A percentile compares a stretch with the other conserved stretches of the same genome.
Conservation (phyloP, 345 rosid species). For the Camelina hispida region DNA sequence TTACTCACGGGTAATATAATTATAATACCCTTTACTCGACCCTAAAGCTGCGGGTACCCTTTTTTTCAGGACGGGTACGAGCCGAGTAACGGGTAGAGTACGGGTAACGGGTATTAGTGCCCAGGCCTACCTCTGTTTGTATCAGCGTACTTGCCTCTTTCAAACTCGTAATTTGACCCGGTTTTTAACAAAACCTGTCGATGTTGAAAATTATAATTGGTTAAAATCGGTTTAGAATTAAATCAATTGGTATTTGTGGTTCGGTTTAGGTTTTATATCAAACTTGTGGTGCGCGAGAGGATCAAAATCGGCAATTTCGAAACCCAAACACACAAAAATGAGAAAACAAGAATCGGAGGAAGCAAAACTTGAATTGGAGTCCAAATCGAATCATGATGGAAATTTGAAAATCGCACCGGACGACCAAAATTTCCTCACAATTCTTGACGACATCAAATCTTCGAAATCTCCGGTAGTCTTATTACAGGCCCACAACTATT, state of each 20-base stretch:
- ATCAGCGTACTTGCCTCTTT: background rate
- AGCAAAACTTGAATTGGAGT: slow-evolving; percentile 12
- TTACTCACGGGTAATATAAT: no score
- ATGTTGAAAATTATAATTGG: slow-evolving; percentile 7
- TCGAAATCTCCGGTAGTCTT: slow-evolving; percentile 35
- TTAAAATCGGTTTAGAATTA: slow-evolving; percentile 7
- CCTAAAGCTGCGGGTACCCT: no score
- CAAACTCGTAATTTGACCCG: background rate
- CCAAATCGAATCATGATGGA: slow-evolving; percentile 1
- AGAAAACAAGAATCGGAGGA: slow-evolving; percentile 25
- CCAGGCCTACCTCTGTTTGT: no score
- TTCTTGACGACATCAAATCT: slow-evolving; percentile 43
- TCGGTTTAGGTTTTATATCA: background rate
- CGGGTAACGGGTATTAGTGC: no score
- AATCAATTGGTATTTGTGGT: slow-evolving; percentile 6
- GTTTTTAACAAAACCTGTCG: background rate
- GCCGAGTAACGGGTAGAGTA: no score
- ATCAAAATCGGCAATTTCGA: background rate
- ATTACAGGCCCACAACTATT: background rate
- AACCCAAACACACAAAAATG: slow-evolving; percentile 22
- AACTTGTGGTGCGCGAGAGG: background rate
- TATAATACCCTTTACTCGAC: no score
- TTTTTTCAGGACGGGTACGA: no score
- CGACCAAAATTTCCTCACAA: slow-evolving; percentile 29
- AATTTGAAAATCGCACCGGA: slow-evolving; percentile 35